Base-by-base conservation (phyloP, 106 monocot genomes). In the Ottelia alismoides region DNA sequence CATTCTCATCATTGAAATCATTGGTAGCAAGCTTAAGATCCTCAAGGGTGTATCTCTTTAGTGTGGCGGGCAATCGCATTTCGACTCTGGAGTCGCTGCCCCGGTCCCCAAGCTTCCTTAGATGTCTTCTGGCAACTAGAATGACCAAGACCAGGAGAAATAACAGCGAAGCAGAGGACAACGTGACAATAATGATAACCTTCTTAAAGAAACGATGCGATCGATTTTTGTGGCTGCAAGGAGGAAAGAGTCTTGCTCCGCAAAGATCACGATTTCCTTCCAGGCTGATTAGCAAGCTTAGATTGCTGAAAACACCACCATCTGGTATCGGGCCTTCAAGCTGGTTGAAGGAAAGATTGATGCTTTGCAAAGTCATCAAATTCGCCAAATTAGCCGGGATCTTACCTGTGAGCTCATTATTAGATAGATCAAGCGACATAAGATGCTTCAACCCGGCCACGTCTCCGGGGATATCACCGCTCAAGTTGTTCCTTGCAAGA, bases 301-400 rank as follows among this genome's bases (percentile, higher is more conserved):
- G 27, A 22, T 28, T 73, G 20, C 21, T 32, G 59, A 94, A 94
- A 20, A 84, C 54, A 7, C 88, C 93, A 28, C 17, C 18, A 14
- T 71, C 25, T 19, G 88, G 93, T 22, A 88, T 57, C 3, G 73
- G 64, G 16, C 93, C 93, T 64, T 78, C 62, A 1, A 93, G 62
- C 31, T 51, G 58, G 54, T 93, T 88, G 70, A 73, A 88, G 1
- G 88, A 88, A 40, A 94, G 70, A 63, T 94, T 84, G 30, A 94
- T 75, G n/a, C 57, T 48, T 35, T 31, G 63, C n/a, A 94, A 60
- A 12, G 66, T 65, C 1, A 74, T 61, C 26, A 94, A 60, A 22
- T 76, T 88, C 31, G 53, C 63, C 49, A 85, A 64, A 22, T 48
- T 60, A 29, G 61, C 50, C 0, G 79, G 85, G 30, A 85, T 76